These are phyloP conservation scores for Boletus tylopilopsis DNA, from an alignment of 768 basidiomycete species.

Conservation along the genomic window DNA sequence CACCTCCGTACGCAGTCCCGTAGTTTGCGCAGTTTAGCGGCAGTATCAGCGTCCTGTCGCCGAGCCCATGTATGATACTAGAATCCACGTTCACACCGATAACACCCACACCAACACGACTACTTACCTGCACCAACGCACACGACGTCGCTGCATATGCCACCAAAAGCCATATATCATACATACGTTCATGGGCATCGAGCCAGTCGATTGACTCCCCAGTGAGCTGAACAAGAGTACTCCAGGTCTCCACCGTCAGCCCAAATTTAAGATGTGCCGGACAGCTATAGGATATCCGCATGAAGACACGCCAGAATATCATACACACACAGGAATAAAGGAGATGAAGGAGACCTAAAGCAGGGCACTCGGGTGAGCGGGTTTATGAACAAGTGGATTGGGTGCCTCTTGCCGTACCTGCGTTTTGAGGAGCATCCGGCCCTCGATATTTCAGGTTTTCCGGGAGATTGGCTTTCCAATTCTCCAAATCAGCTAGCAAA, in stretches of 20 bases:
- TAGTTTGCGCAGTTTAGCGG: constrained; percentile 69
- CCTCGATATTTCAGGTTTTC: constrained; percentile 77
- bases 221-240: constrained; percentile 64
- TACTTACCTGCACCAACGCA: constrained; percentile 81
- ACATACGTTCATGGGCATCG: constrained; percentile 69
- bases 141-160: constrained; percentile 87
- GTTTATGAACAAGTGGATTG: neutral
- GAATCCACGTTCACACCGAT: constrained; percentile 7
- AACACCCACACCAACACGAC: neutral
- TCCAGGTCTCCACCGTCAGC: constrained; percentile 79
- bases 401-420: constrained; percentile 48
- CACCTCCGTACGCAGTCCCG: constrained; percentile 83
- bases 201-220: constrained; percentile 89
- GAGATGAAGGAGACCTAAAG: constrained; percentile 78
- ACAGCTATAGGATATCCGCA: constrained; percentile 92
- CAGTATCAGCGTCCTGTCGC: constrained; percentile 71
- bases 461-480: constrained; percentile 78
- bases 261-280: constrained; percentile 87
- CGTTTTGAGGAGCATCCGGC: constrained; percentile 55
- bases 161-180: constrained; percentile 85
- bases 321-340: constrained; percentile 88
- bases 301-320: constrained; percentile 98
- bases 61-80: constrained; percentile 95
- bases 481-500: constrained; percentile 62
- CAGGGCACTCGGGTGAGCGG: constrained; percentile 1